These are phyloP conservation scores for Stephania yunnanensis DNA, from an alignment of 164 flowering plant genomes.

Conservation along the genomic window DNA sequence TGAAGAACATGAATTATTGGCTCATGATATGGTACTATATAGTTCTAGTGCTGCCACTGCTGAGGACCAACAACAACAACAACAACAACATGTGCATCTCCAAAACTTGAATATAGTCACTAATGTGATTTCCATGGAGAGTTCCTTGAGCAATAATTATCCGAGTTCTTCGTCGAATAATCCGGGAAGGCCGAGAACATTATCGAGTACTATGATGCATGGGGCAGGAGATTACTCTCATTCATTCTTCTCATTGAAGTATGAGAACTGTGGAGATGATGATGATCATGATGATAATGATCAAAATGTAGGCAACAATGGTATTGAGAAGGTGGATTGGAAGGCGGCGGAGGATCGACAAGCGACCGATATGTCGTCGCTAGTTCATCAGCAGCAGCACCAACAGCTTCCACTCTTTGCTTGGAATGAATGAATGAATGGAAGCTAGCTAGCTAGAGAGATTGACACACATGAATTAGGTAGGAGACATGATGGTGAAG, in stretches of 20 bases:
- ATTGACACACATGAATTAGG: not conserved
- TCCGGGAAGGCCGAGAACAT: not conserved
- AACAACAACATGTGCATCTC: not conserved
- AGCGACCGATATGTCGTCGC: not conserved
- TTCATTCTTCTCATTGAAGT: not conserved
- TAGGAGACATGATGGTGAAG: not conserved
- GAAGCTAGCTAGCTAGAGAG: not conserved
- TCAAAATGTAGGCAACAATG: not conserved
- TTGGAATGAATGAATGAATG: slow-evolving; percentile 1
- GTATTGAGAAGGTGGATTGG: not conserved
- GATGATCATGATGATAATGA: not conserved
- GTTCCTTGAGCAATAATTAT: not conserved
- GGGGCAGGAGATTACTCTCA: slow-evolving; percentile 5
- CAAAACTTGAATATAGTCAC: not conserved
- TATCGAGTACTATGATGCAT: not conserved
- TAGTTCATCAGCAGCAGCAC: slow-evolving; percentile 2
- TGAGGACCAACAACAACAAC: not conserved
- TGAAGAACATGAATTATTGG: not conserved
- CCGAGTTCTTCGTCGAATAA: not conserved
- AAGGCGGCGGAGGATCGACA: not conserved
- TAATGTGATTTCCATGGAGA: not conserved
- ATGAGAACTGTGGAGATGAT: not conserved
- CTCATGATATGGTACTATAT: not conserved
- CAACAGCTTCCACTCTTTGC: slow-evolving; percentile 4
- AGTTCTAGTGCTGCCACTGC: not conserved